Base-by-base conservation (phyloP, 805 yeast genomes). In the Candida arabinofermentans region DNA sequence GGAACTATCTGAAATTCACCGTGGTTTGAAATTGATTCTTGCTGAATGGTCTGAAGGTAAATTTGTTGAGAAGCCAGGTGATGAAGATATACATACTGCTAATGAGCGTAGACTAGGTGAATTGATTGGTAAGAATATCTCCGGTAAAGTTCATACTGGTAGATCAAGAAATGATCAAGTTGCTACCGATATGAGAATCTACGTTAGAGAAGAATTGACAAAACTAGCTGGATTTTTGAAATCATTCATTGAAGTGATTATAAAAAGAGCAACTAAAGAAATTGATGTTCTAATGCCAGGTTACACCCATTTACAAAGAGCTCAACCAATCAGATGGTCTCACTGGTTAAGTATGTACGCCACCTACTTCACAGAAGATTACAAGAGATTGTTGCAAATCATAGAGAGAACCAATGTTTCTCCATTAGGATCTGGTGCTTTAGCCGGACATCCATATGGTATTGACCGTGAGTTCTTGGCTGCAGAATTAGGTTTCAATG, bases 361-460 rank as follows among this genome's bases (percentile, higher is more conserved):
- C 29, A 91, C 99, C 2, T 93, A 90, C 61, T 83, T 93, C 65
- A 78, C 90, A 8, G 89, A 89, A 59, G 99, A 93, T 62, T 81
- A 84, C 67, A 79, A 86, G 62, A 79, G 99, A 62, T 74, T 93
- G 53, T 67, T 75, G 49, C 93, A 95, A 66, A 74, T 93, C 41
- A 75, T 83, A 50, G 82, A 70, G 42, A 81, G 99, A 65, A 79
- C 88, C 42, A 93, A 95, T 62, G 79, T 75, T 53, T 83, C 89
- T 27, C 99, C 99, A 34, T 74, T 93, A 47, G 99, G 99, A 41
- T 81, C 91, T 5, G 99, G 99, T 56, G 99, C 99, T 7, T 75
- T 93, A 47, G 99, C 99, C 16, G 99, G 99, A 43, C 99, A 93
- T 63, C 99, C 99, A 30, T 93, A 90, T 59, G 98, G 98, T n/a